These are phyloP conservation scores for Podila epigama DNA, from an alignment of 192 early-diverging fungal genomes.

Conservation along the genomic window DNA sequence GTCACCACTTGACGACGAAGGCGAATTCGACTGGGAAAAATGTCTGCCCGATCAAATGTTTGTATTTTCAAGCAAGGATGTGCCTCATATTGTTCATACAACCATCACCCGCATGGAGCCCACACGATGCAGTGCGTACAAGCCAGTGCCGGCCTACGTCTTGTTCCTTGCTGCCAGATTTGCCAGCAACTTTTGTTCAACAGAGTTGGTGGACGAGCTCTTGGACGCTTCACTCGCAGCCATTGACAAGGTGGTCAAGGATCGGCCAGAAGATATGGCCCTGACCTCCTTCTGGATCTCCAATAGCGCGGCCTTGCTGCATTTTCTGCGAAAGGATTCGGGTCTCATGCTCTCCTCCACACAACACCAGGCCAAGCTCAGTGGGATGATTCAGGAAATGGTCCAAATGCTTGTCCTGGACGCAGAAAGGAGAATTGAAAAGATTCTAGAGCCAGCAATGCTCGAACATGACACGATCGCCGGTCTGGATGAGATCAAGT, in stretches of 20 bases:
- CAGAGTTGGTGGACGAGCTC: slow-evolving; percentile 76
- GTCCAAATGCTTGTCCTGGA: slow-evolving; percentile 67
- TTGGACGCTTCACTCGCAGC: slow-evolving; percentile 62
- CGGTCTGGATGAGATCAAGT: slow-evolving; percentile 64
- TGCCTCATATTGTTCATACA: slow-evolving; percentile 74
- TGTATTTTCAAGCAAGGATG: slow-evolving; percentile 79
- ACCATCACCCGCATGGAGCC: slow-evolving; percentile 72
- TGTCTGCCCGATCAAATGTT: slow-evolving; percentile 93
- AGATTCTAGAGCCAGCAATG: slow-evolving; percentile 67
- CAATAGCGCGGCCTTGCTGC: slow-evolving; percentile 80
- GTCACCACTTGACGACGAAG: slow-evolving; percentile 9
- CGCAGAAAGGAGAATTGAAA: slow-evolving; percentile 69
- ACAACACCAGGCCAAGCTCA: slow-evolving; percentile 73
- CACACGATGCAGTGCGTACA: slow-evolving; percentile 59
- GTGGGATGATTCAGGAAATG: slow-evolving; percentile 77
- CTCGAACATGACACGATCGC: slow-evolving; percentile 75
- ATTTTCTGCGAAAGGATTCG: slow-evolving; percentile 86
- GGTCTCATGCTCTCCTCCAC: slow-evolving; percentile 72
- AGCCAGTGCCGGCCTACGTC: slow-evolving; percentile 83
- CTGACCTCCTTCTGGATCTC: slow-evolving; percentile 83
- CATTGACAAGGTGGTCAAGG: slow-evolving; percentile 60
- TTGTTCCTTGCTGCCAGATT: slow-evolving; percentile 89
- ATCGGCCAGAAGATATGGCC: slow-evolving; percentile 59
- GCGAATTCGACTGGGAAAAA: slow-evolving; percentile 78
- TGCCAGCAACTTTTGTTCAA: slow-evolving; percentile 78